Evolutionary conservation across 73 alveolate species (phyloP).

Genomic region (Paramecium primaurelia): DNA sequence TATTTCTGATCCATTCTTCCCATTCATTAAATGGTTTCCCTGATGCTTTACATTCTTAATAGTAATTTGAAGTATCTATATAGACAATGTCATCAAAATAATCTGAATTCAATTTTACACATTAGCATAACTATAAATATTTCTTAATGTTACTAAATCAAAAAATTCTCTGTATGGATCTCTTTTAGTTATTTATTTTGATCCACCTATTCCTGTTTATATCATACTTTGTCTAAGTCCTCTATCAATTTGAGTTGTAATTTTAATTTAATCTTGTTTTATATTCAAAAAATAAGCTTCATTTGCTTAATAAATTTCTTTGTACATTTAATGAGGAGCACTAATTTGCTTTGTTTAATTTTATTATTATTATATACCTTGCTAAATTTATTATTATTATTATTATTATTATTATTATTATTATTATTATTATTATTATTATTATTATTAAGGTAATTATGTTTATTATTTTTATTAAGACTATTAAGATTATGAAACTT

Average conservation of each 20-base stretch:
- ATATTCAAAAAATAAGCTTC: background rate
- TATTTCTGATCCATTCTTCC: background rate
- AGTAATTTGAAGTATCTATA: background rate
- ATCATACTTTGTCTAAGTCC: background rate
- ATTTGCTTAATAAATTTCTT: background rate
- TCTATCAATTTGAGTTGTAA: background rate
- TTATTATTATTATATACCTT: background rate
- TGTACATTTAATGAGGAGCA: conserved; percentile 9
- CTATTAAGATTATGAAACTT: background rate
- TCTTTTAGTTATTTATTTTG: background rate
- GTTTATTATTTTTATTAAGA: background rate
- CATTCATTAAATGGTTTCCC: background rate
- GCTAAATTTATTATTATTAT: background rate
- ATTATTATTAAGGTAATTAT: background rate
- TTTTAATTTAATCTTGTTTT: background rate
- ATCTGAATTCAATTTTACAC: conserved; percentile 29
- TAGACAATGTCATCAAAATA: background rate
- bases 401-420: background rate
- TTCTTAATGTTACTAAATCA: background rate
- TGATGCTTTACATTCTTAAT: background rate
- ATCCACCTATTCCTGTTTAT: background rate
- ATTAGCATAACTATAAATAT: background rate
- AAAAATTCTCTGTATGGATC: conserved; percentile 26
- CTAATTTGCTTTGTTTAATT: background rate
- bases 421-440: background rate